Conservation (phyloP, 1,139 yeast species). For the Protomyces lactucae-debilis region DNA sequence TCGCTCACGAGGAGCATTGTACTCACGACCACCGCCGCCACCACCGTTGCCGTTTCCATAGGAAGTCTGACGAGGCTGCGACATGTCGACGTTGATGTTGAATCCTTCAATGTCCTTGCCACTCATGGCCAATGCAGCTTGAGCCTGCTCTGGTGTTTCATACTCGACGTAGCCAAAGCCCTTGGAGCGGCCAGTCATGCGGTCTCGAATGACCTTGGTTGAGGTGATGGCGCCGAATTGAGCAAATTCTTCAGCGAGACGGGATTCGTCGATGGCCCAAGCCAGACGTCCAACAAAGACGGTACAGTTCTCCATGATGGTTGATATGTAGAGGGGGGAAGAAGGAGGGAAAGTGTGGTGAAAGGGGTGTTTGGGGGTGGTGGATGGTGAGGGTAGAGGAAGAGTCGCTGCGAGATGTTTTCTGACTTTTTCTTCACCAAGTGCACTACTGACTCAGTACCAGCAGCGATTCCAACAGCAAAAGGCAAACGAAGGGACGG, state of each 20-base stretch:
- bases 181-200: slow-evolving; percentile 86
- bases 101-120: slow-evolving; percentile 96
- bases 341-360: too few relatives aligned
- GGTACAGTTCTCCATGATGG: slow-evolving; percentile 44
- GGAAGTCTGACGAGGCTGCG: slow-evolving; percentile 55
- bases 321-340: too few relatives aligned
- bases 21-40: slow-evolving; percentile 54
- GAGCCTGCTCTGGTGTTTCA: slow-evolving; percentile 68
- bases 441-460: too few relatives aligned
- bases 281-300: slow-evolving; percentile 94
- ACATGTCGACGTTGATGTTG: slow-evolving; percentile 88
- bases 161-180: slow-evolving; percentile 95
- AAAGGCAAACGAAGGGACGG: too few relatives aligned
- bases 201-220: slow-evolving; percentile 92
- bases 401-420: too few relatives aligned
- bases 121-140: slow-evolving; percentile 74
- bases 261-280: slow-evolving; percentile 92
- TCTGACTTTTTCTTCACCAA: too few relatives aligned
- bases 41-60: slow-evolving; percentile 65
- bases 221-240: slow-evolving; percentile 71
- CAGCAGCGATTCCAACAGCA: too few relatives aligned
- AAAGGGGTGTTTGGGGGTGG: too few relatives aligned
- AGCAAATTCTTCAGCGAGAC: slow-evolving; percentile 84
- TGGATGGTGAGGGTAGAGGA: too few relatives aligned
- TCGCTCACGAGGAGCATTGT: slow-evolving; percentile 44